A percentile compares a stretch with the other conserved stretches of the same genome.
These are phyloP conservation scores for Chloranthus sessilifolius DNA, from an alignment of 164 flowering plant genomes.

Conservation along the genomic window DNA sequence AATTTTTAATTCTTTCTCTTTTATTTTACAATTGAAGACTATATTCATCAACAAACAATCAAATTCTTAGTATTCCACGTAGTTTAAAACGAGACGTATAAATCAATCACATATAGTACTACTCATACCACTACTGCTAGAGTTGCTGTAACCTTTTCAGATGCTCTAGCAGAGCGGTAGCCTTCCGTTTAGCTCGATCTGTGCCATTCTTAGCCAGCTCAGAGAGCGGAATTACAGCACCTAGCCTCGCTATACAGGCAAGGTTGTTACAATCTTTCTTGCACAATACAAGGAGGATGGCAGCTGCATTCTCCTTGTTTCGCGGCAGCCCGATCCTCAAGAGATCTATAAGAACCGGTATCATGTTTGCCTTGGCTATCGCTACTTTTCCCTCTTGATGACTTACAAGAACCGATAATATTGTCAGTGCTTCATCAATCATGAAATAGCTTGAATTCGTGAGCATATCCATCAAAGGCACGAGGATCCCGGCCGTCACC, in stretches of 20 bases:
- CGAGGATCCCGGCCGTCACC: conserved; percentile 77
- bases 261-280: conserved; percentile 75
- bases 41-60: too few relatives aligned
- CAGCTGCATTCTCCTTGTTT: conserved; percentile 82
- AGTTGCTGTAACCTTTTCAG: conserved; percentile 48
- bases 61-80: too few relatives aligned
- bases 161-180: conserved; percentile 69
- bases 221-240: conserved; percentile 65
- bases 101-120: too few relatives aligned
- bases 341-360: conserved; percentile 71
- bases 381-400: conserved; percentile 76
- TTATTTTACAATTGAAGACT: too few relatives aligned
- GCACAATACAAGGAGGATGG: conserved; percentile 72
- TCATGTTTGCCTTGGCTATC: conserved; percentile 62
- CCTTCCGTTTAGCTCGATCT: conserved; percentile 87
- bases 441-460: conserved; percentile 51
- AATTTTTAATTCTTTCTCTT: too few relatives aligned
- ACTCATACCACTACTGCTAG: too few relatives aligned
- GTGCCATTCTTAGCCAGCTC: conserved; percentile 74
- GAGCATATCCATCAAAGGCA: conserved; percentile 65
- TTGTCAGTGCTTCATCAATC: conserved; percentile 89
- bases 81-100: too few relatives aligned
- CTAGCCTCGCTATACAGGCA: conserved; percentile 62
- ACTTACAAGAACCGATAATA: conserved; percentile 75
- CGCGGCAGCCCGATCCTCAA: conserved; percentile 65